Base-by-base conservation (phyloP, 1,284 basidiomycete species). In the Leccinum griseonigrum region DNA sequence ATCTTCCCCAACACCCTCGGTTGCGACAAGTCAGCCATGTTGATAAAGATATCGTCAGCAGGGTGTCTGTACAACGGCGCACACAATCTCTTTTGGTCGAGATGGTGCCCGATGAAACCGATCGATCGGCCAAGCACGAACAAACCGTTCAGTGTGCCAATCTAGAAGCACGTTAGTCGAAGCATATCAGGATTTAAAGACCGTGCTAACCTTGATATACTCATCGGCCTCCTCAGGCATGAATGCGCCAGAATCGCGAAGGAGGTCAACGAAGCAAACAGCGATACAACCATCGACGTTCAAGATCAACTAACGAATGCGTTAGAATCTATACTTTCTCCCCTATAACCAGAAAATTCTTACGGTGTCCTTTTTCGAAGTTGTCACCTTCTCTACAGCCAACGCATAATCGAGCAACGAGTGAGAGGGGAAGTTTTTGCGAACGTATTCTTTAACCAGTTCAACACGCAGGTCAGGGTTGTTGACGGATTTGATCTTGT, bases 401-500 rank as follows among this genome's bases (percentile, higher is more conserved):
- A 98, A 87, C n/a, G 97, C 97, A 73, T 98, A 99, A 82, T 99
- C 97, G 74, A 99, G 88, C 64, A 95, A 82, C 67, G 85, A 87
- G 82, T 95, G 87, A 75, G 88, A 90, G 7, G 96, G 96, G 92
- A 99, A 99, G 85, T 97, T 83, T 82, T 97, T 95, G 79, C 77
- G 82, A 64, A 97, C 96, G 73, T 93, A 99, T 80, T 97, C 95
- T 85, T 98, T 98, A 65, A 99, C 96, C 62, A 99, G 91, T 80
- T 96, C 91, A 69, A 99, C 97, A 77, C 97, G 95, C 57, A 95
- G 82, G 83, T 97, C 94, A 62, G 95, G 95, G 87, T 97, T 97
- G 81, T 94, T 96, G 73, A 95, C 93, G 69, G 92, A 94, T 90
- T 99, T 99, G 85, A 99, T 98, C 87, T 98, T 98, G 89, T 99